phyloP scores from a whole-genome alignment of 345 rosid species.

The Bruguiera parviflora region DNA sequence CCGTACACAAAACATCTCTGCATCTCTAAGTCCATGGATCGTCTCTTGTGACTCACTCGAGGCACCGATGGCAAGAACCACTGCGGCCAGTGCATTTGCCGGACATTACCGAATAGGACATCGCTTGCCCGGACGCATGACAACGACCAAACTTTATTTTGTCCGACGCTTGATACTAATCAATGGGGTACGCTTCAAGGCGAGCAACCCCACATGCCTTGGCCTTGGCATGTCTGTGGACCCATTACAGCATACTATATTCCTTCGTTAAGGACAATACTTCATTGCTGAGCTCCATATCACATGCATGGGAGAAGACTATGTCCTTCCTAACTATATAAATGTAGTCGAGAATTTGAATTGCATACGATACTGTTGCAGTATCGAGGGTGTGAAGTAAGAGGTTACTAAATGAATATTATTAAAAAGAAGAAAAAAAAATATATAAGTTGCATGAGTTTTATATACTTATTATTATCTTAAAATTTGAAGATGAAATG shows the following conservation, averaged over 20 bases:
- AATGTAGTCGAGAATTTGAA: no score
- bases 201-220: conserved; percentile 34
- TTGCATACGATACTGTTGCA: no score
- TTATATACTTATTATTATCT: no score
- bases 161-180: background rate
- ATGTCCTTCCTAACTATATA: no score
- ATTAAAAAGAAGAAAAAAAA: no score
- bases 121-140: conserved; percentile 12
- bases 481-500: no score
- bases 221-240: conserved; percentile 30
- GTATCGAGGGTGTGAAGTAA: no score
- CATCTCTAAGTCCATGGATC: no score
- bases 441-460: no score
- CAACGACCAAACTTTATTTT: conserved; percentile 12
- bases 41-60: background rate
- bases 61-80: conserved; percentile 11
- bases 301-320: no score
- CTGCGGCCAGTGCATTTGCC: conserved; percentile 33
- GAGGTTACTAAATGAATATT: no score
- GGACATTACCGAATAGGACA: conserved; percentile 38
- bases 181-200: conserved; percentile 4
- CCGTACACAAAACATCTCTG: background rate
- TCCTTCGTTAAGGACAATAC: background rate
- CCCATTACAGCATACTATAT: conserved; percentile 6
- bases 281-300: no score